Base-by-base conservation (phyloP, 2,329 filamentous ascomycete species). In the Beauveria sp. region DNA sequence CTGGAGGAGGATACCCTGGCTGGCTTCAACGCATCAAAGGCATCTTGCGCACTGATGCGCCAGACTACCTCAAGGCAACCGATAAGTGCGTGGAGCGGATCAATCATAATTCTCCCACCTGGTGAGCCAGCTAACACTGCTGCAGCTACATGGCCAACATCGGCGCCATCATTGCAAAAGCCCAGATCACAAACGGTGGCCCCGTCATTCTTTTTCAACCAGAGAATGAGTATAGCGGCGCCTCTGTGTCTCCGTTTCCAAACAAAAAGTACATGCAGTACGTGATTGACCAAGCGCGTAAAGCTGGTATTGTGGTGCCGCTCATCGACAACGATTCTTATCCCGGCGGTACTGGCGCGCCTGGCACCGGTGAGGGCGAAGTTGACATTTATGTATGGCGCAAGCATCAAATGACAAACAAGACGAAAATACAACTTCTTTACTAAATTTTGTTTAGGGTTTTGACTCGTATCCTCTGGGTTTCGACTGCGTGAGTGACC, bases 171-270 rank as follows among this genome's bases (percentile, higher is more conserved):
- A 87, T 96, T 66, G 88, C 90, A 4, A 83, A 86, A 60, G 86
- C 84, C 0, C 90, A 95, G 68, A 93, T 96, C 68, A 93, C 89
- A 1, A 90, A 93, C 58, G 90, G 89, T 0, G 91, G 91, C 0
- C 90, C 90, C 0, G 81, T 96, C 8, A 90, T 96, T 63, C 75
- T 93, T 1, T 81, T 89, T 48, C 91, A 96, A 71, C 87, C 89
- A 0, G 91, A 96, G 71, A 96, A 95, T 65, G 91, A 95, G 71
- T 93, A 93, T 69, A 86, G 82, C 1, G 73, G 76, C 20, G 79
- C 78, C 1, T 73, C 75, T 4, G 75, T 75, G 2, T 75, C 81
- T 3, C 72, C 74, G 0, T 90, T 88, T 65, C 88, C 88, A 0
- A 85, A 91, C 67, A 78, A 80, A 0, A 77, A 80, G 0, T 95